These are phyloP conservation scores for Suhomyces emberorum DNA, from an alignment of 805 yeast species.

Conservation along the genomic window DNA sequence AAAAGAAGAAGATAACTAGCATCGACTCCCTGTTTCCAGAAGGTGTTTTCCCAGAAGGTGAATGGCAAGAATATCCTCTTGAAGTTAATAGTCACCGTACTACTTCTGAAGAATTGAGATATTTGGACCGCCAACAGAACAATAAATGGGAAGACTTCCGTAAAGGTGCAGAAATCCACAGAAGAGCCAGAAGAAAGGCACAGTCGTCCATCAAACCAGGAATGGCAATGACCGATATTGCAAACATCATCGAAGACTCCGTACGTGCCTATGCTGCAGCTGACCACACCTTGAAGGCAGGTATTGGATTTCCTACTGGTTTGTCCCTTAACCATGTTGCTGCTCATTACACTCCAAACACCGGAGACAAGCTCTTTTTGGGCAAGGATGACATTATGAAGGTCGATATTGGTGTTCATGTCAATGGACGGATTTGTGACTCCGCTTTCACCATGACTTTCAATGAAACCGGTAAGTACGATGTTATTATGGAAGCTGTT, in stretches of 20 bases:
- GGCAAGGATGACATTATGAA: conserved; percentile 91
- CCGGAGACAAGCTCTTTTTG: conserved; percentile 82
- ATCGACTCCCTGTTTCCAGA: conserved; percentile 68
- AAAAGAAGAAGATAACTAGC: conserved; percentile 55
- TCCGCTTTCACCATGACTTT: conserved; percentile 93
- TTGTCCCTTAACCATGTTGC: conserved; percentile 90
- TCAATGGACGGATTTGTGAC: conserved; percentile 90
- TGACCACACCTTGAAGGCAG: conserved; percentile 63
- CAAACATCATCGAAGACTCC: conserved; percentile 83
- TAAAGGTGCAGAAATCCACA: conserved; percentile 93
- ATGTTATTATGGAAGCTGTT: conserved; percentile 77
- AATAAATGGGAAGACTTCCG: conserved; percentile 83
- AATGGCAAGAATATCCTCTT: conserved; percentile 74
- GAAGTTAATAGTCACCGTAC: conserved; percentile 66
- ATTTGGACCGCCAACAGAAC: conserved; percentile 62
- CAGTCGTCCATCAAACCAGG: conserved; percentile 80
- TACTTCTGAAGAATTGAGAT: conserved; percentile 83
- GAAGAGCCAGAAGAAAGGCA: conserved; percentile 83
- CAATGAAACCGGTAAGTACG: conserved; percentile 79
- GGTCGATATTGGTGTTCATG: conserved; percentile 95
- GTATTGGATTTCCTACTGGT: conserved; percentile 99
- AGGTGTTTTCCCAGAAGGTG: conserved; percentile 80
- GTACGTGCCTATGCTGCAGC: conserved; percentile 72
- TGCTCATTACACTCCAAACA: conserved; percentile 96
- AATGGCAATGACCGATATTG: conserved; percentile 85